A percentile compares a stretch with the other conserved stretches of the same genome.
Evolutionary conservation across 257 asterid genomes (phyloP).

Genomic region (Solanum bukasovii): DNA sequence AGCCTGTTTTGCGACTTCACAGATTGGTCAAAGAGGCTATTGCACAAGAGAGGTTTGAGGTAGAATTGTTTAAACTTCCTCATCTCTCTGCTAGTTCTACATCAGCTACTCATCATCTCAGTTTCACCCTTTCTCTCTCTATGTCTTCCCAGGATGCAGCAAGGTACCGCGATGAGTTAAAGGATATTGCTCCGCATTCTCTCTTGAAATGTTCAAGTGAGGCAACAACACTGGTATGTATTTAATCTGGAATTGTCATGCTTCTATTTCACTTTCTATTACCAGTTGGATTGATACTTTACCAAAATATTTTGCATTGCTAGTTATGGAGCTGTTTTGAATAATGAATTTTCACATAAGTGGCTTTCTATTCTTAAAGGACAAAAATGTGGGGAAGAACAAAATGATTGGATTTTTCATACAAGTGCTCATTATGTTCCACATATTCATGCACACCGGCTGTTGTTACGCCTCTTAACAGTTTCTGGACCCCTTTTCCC

Average conservation of each 20-base stretch:
- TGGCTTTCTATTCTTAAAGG: background rate
- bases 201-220: constrained; percentile 76
- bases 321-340: background rate
- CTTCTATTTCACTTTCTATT: background rate
- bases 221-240: constrained; percentile 67
- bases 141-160: constrained; percentile 51
- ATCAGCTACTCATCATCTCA: background rate
- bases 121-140: background rate
- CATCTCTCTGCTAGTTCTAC: background rate
- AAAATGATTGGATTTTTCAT: background rate
- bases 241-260: background rate
- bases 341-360: background rate
- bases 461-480: background rate
- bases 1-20: constrained; percentile 61
- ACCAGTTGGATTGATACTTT: background rate
- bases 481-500: background rate
- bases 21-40: constrained; percentile 71
- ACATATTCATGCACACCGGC: background rate
- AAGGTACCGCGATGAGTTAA: constrained; percentile 43
- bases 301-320: background rate
- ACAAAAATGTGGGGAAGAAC: background rate
- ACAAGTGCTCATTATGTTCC: background rate
- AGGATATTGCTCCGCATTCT: constrained; percentile 52
- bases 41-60: constrained; percentile 72
- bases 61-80: background rate